Base-by-base conservation (phyloP, 768 basidiomycete species). In the Boletellus sp. region DNA sequence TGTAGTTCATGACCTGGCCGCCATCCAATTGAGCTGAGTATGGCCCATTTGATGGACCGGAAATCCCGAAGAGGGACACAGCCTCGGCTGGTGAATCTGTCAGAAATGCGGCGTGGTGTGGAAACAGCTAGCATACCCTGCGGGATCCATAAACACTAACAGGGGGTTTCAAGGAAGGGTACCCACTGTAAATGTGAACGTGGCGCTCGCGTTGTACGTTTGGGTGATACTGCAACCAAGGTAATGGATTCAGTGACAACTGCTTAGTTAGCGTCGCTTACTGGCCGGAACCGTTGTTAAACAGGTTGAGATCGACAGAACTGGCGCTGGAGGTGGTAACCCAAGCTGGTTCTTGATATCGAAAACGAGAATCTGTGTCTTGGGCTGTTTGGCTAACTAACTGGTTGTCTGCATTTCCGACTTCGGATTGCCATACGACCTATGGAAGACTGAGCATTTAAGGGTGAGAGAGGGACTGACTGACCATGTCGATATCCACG, bases 401-500 rank as follows among this genome's bases (percentile, higher is more conserved):
- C 43, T 57, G 53, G 9, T 59, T 56, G 11, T 34, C 39, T 0
- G 41, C 12, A 15, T 28, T 52, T 23, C 63, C 63, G 24, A 67
- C 50, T 44, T 67, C 57, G 1, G 66, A 67, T 48, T 65, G 54
- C 66, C 66, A 67, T 15, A 48, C 59, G 13, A 67, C 57, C 66
- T 67, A 44, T n/a, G 46, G 3, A 28, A 17, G 7, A 19, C 49
- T 35, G 33, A 44, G 33, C 2, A 6, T 28, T 23, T 13, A 15
- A 33, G 12, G 2, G 6, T 1, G 17, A 3, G 20, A 24, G 7
- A 23, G 9, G 36, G 44, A 3, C 16, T 36, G 10, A 45, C 42
- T 46, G 32, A 59, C 78, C 52, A 73, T 78, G 48, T 81, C 79
- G 22, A 81, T 61, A 54, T 78, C 80, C 39, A 81, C 56, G 39